phyloP scores from a whole-genome alignment of 805 yeast genomes.

The Spathaspora girioi region DNA sequence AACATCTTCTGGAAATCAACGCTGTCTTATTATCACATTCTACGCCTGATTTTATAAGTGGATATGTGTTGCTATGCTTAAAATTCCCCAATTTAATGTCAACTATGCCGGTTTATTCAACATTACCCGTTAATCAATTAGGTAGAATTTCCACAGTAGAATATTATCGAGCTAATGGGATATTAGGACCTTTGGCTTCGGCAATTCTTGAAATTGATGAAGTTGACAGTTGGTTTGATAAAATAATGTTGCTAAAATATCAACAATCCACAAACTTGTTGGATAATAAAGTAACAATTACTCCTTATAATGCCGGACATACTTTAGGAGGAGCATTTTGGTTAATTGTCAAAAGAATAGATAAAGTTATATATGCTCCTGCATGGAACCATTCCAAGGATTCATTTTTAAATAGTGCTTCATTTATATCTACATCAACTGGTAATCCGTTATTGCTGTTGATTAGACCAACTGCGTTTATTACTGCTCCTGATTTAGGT shows the following conservation, averaged over 20 bases:
- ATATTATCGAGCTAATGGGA: conserved; percentile 65
- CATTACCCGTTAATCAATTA: conserved; percentile 83
- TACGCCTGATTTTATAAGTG: conserved; percentile 74
- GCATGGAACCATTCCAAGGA: conserved; percentile 95
- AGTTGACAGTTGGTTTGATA: conserved; percentile 77
- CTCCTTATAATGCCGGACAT: conserved; percentile 90
- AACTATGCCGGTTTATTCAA: conserved; percentile 75
- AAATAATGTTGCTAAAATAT: conserved; percentile 65
- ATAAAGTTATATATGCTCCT: conserved; percentile 82
- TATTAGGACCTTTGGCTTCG: conserved; percentile 65
- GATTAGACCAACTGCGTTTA: conserved; percentile 75
- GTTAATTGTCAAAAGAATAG: conserved; percentile 70
- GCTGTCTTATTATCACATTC: conserved; percentile 83
- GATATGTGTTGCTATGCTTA: conserved; percentile 63
- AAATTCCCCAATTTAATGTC: conserved; percentile 54
- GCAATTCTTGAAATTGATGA: conserved; percentile 64
- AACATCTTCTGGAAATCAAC: conserved; percentile 46
- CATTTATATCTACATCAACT: conserved; percentile 27
- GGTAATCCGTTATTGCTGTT: conserved; percentile 66
- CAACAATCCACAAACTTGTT: conserved; percentile 68
- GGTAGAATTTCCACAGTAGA: conserved; percentile 89
- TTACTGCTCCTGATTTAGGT: conserved; percentile 70
- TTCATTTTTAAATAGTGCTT: conserved; percentile 58
- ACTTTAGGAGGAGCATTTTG: conserved; percentile 92
- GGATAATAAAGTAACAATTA: conserved; percentile 62